phyloP scores from a whole-genome alignment of 2,329 filamentous ascomycete species.

The Epichloe scottii region DNA sequence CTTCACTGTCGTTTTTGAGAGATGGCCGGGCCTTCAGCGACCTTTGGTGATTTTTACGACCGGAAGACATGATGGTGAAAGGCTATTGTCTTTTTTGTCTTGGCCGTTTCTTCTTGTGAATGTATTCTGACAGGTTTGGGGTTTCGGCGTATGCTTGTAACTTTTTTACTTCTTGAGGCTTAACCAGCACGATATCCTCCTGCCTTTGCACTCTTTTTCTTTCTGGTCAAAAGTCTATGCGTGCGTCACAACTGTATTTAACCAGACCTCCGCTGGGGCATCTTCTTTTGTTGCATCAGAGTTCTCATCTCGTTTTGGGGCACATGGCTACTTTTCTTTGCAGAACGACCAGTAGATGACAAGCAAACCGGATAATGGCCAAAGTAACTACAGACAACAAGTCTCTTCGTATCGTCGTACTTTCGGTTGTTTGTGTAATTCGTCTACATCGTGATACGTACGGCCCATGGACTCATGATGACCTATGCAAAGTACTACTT shows the following conservation, averaged over 20 bases:
- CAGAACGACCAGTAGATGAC: background rate
- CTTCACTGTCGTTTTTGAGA: constrained; percentile 1
- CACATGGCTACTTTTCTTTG: background rate
- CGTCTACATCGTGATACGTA: constrained; percentile 16
- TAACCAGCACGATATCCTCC: background rate
- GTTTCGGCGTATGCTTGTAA: background rate
- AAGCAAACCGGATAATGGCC: background rate
- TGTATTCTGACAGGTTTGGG: constrained; percentile 1
- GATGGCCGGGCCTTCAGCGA: background rate
- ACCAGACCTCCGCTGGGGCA: too few species aligned
- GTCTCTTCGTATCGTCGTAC: constrained; percentile 7
- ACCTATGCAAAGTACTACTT: background rate
- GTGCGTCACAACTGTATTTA: background rate
- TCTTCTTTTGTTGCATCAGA: background rate
- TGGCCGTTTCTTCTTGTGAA: background rate
- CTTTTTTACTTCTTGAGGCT: background rate
- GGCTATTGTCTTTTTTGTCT: background rate
- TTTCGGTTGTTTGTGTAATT: constrained; percentile 16
- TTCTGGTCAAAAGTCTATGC: too few species aligned
- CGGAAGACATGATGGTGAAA: background rate
- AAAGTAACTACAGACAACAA: background rate
- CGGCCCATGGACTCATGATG: background rate
- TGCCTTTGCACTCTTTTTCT: background rate
- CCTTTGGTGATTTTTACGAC: constrained; percentile 7
- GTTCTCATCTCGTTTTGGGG: background rate